Percentiles rank a stretch among this genome's conserved stretches.
Evolutionary conservation across 1,284 basidiomycete genomes (phyloP).

Genomic region (Trichosporon ovoides): DNA sequence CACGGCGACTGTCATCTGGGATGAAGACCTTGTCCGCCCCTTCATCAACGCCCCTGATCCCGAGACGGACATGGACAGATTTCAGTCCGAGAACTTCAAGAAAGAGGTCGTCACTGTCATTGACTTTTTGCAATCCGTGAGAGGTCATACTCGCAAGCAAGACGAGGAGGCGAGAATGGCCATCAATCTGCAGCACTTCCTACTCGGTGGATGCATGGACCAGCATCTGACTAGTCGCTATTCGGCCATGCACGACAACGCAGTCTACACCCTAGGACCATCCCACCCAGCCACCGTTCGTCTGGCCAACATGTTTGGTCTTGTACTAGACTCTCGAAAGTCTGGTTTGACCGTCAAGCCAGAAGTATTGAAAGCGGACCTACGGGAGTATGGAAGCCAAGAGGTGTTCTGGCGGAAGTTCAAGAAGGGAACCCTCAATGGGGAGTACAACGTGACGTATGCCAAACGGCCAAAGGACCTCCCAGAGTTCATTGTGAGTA

Average conservation of each 20-base stretch:
- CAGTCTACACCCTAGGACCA: constrained; percentile 31
- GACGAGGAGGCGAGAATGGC: constrained; percentile 20
- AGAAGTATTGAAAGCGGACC: constrained; percentile 20
- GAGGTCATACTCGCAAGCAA: background rate
- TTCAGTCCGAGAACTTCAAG: constrained; percentile 34
- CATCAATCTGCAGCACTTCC: constrained; percentile 29
- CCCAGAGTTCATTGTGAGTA: constrained; percentile 31
- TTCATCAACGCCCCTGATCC: constrained; percentile 29
- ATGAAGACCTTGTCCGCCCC: constrained; percentile 24
- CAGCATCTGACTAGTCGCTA: constrained; percentile 19
- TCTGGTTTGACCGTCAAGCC: constrained; percentile 30
- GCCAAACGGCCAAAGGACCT: constrained; percentile 12
- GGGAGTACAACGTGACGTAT: constrained; percentile 3
- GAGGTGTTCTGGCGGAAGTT: constrained; percentile 29
- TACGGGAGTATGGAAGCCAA: constrained; percentile 15
- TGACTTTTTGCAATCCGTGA: constrained; percentile 25
- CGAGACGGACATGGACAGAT: constrained; percentile 20
- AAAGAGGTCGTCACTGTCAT: constrained; percentile 30
- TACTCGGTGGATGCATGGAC: constrained; percentile 26
- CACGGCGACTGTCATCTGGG: constrained; percentile 36
- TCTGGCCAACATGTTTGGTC: constrained; percentile 36
- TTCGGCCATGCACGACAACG: constrained; percentile 35
- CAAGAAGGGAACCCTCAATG: constrained; percentile 27
- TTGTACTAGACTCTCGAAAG: constrained; percentile 39
- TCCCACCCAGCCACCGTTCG: constrained; percentile 29